Conservation (phyloP, 768 basidiomycete genomes). For the Mycena capillaripes region DNA sequence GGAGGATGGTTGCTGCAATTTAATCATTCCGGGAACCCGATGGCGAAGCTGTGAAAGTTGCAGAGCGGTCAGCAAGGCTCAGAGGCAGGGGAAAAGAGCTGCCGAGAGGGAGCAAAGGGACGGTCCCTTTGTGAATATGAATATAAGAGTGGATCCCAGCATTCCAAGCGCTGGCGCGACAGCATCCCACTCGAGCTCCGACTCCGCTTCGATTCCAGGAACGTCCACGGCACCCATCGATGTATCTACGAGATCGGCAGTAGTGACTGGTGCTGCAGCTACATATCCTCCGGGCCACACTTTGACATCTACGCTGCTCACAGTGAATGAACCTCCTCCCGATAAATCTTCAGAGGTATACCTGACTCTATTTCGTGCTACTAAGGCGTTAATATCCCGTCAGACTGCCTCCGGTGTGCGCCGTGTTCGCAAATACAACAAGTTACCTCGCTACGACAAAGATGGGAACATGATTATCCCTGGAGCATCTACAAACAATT, state of each 20-base stretch:
- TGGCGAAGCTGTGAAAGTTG: constrained; percentile 67
- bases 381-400: neutral
- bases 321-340: constrained; percentile 20
- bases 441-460: constrained; percentile 23
- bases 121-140: constrained; percentile 9
- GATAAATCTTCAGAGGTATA: constrained; percentile 17
- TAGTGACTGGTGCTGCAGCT: neutral
- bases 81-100: constrained; percentile 40
- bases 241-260: neutral
- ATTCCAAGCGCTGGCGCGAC: neutral
- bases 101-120: neutral
- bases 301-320: constrained; percentile 23
- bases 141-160: neutral
- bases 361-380: neutral
- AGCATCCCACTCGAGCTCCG: neutral
- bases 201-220: too few relatives aligned
- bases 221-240: neutral
- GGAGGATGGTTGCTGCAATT: constrained; percentile 58
- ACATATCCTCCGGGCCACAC: constrained; percentile 4
- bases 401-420: neutral
- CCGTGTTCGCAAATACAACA: constrained; percentile 23
- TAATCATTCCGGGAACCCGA: constrained; percentile 55
- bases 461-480: neutral
- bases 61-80: constrained; percentile 49
- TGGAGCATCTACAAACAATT: constrained; percentile 1